phyloP scores from a whole-genome alignment of 2,329 filamentous ascomycete genomes.

The Pseudodiploospora longispora region DNA sequence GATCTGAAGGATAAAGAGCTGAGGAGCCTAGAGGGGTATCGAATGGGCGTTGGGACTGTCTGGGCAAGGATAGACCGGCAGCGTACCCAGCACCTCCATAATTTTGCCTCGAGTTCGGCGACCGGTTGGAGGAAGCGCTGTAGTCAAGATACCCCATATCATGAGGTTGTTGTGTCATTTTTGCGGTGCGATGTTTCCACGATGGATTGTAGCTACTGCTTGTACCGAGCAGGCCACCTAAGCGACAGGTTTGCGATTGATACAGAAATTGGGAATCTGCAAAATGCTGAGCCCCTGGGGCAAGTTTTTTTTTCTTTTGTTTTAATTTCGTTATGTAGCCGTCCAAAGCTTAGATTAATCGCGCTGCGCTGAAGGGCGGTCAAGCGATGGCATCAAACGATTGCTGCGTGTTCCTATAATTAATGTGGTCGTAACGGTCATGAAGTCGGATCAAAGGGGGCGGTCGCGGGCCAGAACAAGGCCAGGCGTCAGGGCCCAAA shows the following conservation, averaged over 20 bases:
- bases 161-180: constrained; percentile 41
- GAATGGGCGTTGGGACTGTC: constrained; percentile 63
- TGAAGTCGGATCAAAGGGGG: too few species aligned
- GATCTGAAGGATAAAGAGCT: constrained; percentile 63
- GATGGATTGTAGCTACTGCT: constrained; percentile 15
- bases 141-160: constrained; percentile 68
- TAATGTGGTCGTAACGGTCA: too few species aligned
- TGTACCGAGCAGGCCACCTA: constrained; percentile 15
- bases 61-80: constrained; percentile 34
- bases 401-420: too few species aligned
- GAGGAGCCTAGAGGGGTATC: constrained; percentile 58
- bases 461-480: too few species aligned
- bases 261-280: too few species aligned
- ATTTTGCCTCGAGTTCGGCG: constrained; percentile 58
- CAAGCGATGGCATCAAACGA: too few species aligned
- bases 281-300: too few species aligned
- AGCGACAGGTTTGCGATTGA: not conserved
- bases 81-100: constrained; percentile 44
- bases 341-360: too few species aligned
- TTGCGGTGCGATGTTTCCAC: constrained; percentile 9
- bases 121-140: constrained; percentile 49
- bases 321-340: too few species aligned
- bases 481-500: too few species aligned
- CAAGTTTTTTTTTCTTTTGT: too few species aligned
- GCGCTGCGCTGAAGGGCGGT: too few species aligned